phyloP scores from a whole-genome alignment of 2,329 filamentous ascomycete genomes.

The Penicillium sp. region DNA sequence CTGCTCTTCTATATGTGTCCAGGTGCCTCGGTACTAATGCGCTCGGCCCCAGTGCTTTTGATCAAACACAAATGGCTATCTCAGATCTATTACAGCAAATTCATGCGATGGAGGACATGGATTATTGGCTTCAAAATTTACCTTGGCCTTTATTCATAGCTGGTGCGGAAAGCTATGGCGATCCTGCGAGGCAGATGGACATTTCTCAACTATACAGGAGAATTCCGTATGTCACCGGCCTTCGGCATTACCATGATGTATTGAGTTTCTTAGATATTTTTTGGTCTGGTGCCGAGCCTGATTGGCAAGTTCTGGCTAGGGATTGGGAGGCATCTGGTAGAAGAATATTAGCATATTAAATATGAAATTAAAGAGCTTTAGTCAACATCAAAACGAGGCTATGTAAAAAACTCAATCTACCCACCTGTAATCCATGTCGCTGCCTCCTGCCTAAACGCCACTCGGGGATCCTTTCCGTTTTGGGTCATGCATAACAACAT shows the following conservation, averaged over 20 bases:
- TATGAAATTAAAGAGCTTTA: neutral
- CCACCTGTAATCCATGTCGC: neutral
- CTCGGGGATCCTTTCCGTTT: neutral
- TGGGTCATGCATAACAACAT: neutral
- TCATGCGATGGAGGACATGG: neutral
- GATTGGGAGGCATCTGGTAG: neutral
- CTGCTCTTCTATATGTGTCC: neutral
- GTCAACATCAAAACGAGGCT: neutral
- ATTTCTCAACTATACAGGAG: neutral
- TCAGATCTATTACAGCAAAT: neutral
- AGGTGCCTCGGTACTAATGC: neutral
- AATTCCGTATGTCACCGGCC: neutral
- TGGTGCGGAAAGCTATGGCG: neutral
- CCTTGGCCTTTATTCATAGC: neutral
- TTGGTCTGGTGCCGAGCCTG: neutral
- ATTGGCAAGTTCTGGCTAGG: neutral
- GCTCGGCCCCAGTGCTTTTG: neutral
- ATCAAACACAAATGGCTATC: neutral
- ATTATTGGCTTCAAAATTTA: neutral
- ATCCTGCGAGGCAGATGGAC: neutral
- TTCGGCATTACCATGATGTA: neutral
- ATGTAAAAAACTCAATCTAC: neutral
- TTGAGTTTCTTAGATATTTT: neutral
- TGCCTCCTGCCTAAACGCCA: neutral
- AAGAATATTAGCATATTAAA: neutral